Base-by-base conservation (phyloP, 2,329 filamentous ascomycete genomes). In the Chrysosporium keratinophilum region DNA sequence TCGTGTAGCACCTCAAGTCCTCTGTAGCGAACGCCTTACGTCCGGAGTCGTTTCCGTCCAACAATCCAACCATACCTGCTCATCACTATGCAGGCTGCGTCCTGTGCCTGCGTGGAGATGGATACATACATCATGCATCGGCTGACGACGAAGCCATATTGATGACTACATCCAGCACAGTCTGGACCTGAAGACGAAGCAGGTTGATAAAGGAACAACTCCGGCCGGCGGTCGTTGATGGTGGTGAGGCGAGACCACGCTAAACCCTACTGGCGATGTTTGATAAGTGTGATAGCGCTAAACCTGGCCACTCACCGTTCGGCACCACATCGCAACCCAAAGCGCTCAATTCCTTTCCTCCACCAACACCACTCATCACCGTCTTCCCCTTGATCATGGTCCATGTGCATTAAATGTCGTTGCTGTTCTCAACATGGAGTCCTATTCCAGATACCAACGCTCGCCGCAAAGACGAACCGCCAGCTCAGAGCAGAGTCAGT, bases 381-480 rank as follows among this genome's bases (percentile, higher is more conserved):
- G 9, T 3, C 44, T 43, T n/a, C 44, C 43, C 47, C 42, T 34
- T 11, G 41, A 12, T 41, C 34, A 31, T 31, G 17, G n/a, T 20
- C 35, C 7, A n/a, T 46, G 14, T 2, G 12, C 31, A 42, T 40
- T 48, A 48, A 42, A 40, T 52, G 28, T 23, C 19, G 14, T 15
- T 31, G 12, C 31, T 15, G 23, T 28, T 15, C 2, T 11, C 15
- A 52, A 3, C 28, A 53, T 53, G 51, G 51, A 53, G n/a, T 19
- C 41, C 15, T 53, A 40, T 53, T 33, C 43, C 19, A 53, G 37
- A 34, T 53, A 53, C 44, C 51, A 53, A 40, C 41, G 79, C 64
- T 71, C 73, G 46, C 71, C 78, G 63, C 80, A 81, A 64, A 77
- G 82, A 60, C 78, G 81, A 62, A 83, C 81, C 49, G 81, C 82